Evolutionary conservation across 441 rosid genomes (phyloP).

Genomic region (Populus hybrid): DNA sequence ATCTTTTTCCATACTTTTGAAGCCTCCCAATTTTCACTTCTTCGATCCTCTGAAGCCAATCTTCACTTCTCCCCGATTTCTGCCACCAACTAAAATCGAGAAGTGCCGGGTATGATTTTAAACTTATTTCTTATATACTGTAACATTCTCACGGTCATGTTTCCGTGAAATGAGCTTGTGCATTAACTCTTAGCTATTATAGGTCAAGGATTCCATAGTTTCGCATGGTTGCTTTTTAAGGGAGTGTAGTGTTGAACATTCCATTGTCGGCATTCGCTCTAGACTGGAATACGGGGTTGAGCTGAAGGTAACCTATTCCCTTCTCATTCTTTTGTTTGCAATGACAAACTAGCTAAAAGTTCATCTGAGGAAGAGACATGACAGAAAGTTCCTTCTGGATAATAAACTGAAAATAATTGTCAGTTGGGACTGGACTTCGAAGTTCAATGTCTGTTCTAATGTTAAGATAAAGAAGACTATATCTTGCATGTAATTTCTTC

Average conservation of each 20-base stretch:
- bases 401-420: not conserved
- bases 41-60: conserved; percentile 82
- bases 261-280: conserved; percentile 76
- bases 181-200: not conserved
- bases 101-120: conserved; percentile 53
- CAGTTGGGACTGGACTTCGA: not conserved
- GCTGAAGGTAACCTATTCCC: conserved; percentile 43
- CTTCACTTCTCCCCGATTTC: conserved; percentile 77
- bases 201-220: conserved; percentile 62
- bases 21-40: conserved; percentile 71
- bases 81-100: conserved; percentile 82
- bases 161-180: conserved; percentile 1
- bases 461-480: not conserved
- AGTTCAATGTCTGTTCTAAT: not conserved
- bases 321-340: not conserved
- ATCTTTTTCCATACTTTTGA: conserved; percentile 14
- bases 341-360: not conserved
- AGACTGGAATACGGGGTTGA: conserved; percentile 76
- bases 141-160: conserved; percentile 1
- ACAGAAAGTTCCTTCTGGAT: not conserved
- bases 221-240: conserved; percentile 90
- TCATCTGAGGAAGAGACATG: not conserved
- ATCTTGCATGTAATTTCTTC: not conserved
- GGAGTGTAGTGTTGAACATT: conserved; percentile 71
- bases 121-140: not conserved